phyloP scores from a whole-genome alignment of 768 basidiomycete species.

The Tulasnella sp. region DNA sequence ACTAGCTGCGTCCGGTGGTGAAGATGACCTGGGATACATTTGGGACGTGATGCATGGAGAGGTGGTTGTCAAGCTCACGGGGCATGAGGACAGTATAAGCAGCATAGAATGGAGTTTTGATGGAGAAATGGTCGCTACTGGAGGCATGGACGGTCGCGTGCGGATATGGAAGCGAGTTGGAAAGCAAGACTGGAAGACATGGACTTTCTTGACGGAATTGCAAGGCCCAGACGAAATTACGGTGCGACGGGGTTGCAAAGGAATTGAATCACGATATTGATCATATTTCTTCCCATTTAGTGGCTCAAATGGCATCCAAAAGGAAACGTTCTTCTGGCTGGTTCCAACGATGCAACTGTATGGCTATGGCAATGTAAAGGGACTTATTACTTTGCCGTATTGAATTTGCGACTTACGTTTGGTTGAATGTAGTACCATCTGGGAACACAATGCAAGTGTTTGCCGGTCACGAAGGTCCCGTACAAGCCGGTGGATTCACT shows the following conservation, averaged over 20 bases:
- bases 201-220: slow-evolving; percentile 93
- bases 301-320: slow-evolving; percentile 97
- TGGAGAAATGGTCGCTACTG: slow-evolving; percentile 90
- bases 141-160: slow-evolving; percentile 96
- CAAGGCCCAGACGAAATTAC: slow-evolving; percentile 95
- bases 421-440: slow-evolving; percentile 69
- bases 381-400: background rate
- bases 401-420: background rate
- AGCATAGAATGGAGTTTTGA: slow-evolving; percentile 74
- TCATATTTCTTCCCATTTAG: slow-evolving; percentile 41
- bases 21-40: slow-evolving; percentile 91
- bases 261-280: background rate
- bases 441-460: slow-evolving; percentile 96
- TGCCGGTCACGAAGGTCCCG: slow-evolving; percentile 78
- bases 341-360: slow-evolving; percentile 86
- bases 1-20: slow-evolving; percentile 86
- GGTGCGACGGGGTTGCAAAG: slow-evolving; percentile 48
- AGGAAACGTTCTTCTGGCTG: slow-evolving; percentile 80
- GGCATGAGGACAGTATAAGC: slow-evolving; percentile 90
- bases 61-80: slow-evolving; percentile 76
- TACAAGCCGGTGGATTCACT: slow-evolving; percentile 85
- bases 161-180: slow-evolving; percentile 82
- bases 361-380: slow-evolving; percentile 96
- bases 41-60: slow-evolving; percentile 85
- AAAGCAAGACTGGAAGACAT: slow-evolving; percentile 47